Evolutionary conservation across 768 basidiomycete species (phyloP).

Genomic region (Leccinum barrowsii): DNA sequence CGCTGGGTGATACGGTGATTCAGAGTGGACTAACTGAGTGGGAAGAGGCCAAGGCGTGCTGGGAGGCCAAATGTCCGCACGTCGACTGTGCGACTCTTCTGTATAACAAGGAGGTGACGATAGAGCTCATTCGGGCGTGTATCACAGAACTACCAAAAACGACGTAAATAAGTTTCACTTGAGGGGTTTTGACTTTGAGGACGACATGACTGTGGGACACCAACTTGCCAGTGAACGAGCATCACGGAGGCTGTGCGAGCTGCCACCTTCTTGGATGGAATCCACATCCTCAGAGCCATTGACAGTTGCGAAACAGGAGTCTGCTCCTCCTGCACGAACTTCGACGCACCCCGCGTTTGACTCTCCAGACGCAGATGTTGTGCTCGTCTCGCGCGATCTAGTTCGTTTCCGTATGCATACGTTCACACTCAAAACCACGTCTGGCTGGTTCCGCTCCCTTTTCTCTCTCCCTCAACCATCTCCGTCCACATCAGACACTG

Average conservation of each 20-base stretch:
- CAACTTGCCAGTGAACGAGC: too few relatives aligned
- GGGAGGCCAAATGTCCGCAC: constrained; percentile 53
- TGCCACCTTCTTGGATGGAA: constrained; percentile 2
- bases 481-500: background rate
- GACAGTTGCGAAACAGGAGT: background rate
- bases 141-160: constrained; percentile 46
- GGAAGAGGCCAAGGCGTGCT: constrained; percentile 58
- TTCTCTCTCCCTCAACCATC: constrained; percentile 50
- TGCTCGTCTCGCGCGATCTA: constrained; percentile 42
- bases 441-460: constrained; percentile 55
- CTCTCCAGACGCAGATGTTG: constrained; percentile 51
- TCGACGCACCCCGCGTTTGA: constrained; percentile 48
- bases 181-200: constrained; percentile 42
- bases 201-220: constrained; percentile 14
- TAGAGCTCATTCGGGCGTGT: constrained; percentile 49
- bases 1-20: constrained; percentile 56
- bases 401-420: constrained; percentile 49
- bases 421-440: constrained; percentile 56
- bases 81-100: constrained; percentile 44
- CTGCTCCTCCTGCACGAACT: background rate
- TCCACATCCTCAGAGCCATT: background rate
- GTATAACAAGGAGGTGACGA: constrained; percentile 54
- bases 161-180: constrained; percentile 11
- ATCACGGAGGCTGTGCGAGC: background rate
- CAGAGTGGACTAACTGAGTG: constrained; percentile 48